Base-by-base conservation (phyloP, 305 asterid species). In the Fraxinus xanthoxyloides region DNA sequence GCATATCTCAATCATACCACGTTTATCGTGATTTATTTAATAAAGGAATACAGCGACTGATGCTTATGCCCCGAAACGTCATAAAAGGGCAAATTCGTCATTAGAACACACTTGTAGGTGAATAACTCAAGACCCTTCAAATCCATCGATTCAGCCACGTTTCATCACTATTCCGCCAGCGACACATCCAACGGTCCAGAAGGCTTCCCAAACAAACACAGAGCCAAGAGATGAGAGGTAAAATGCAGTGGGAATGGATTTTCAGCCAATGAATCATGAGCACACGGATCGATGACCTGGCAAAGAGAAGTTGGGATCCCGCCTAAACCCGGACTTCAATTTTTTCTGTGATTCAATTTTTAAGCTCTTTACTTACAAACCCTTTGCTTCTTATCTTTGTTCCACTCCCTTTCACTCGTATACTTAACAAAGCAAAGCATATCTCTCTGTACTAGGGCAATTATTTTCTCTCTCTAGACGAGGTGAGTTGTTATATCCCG, bases 321-420 rank as follows among this genome's bases (percentile, higher is more conserved):
- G 94, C 97, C 92, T 87, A 93, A 91, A 90, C 93, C 93, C 95
- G 97, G 95, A 87, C 95, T 88, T 89, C 91, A 91, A 91, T 88
- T 86, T 81, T 87, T 86, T 84, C 81, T 75, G 82, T 72, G 91
- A 80, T 83, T 81, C 87, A 85, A 84, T 84, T 84, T 85, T 85
- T 78, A 35, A 75, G 79, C 80, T 79, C 84, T 82, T 85, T 70
- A 81, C 90, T 88, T 83, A 82, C 87, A 79, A 83, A 85, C 88
- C 86, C 94, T 88, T 61, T 63, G 36, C 82, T 86, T 81, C 87
- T 81, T 83, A 81, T 85, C 87, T 81, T 86, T 76, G 72, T 82
- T 79, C 84, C 86, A 79, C 84, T 84, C 87, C 88, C 83, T 80
- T 78, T 86, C 95, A 83, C 90, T 86, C 80, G 7, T 67, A 65